A percentile compares a stretch with the other conserved stretches of the same genome.
These are phyloP conservation scores for Penicillium manginii DNA, from an alignment of 495 filamentous ascomycete genomes.

Conservation along the genomic window DNA sequence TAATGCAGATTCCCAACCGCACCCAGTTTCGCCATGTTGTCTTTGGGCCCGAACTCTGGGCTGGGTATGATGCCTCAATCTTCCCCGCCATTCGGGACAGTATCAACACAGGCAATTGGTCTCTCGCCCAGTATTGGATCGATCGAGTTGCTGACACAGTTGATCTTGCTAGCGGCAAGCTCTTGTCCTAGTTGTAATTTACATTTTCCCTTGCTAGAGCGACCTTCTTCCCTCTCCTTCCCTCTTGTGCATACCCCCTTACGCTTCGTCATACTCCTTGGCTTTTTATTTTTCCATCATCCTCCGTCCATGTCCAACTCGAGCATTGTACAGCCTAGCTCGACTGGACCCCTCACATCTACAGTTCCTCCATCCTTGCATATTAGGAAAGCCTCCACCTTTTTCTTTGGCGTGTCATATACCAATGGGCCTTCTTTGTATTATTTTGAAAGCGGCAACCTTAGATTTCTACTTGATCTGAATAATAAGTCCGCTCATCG, in stretches of 20 bases:
- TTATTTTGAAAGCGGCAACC: background rate
- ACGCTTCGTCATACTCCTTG: conserved; percentile 1
- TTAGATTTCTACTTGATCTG: conserved; percentile 1
- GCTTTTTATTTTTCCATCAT: conserved; percentile 7
- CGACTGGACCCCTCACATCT: conserved; percentile 10
- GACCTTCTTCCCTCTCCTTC: conserved; percentile 5
- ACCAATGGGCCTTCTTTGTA: conserved; percentile 17
- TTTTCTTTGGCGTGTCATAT: conserved; percentile 20
- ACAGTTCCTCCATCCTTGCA: conserved; percentile 18
- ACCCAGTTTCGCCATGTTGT: conserved; percentile 95
- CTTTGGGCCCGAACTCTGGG: conserved; percentile 82
- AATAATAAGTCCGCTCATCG: conserved; percentile 1
- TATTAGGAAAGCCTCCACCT: conserved; percentile 15
- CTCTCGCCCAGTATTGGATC: conserved; percentile 67
- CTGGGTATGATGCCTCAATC: conserved; percentile 70
- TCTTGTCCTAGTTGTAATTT: conserved; percentile 46
- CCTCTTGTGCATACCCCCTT: conserved; percentile 18
- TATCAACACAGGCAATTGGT: conserved; percentile 72
- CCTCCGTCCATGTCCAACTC: conserved; percentile 10
- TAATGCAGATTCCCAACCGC: conserved; percentile 74
- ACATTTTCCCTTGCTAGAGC: conserved; percentile 1
- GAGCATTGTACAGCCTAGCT: conserved; percentile 33
- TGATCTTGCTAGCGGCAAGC: conserved; percentile 63
- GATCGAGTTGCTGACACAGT: conserved; percentile 73
- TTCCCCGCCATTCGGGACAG: conserved; percentile 89